Evolutionary conservation across 805 yeast genomes (phyloP), one percentile per base, ranked within the genome.

Genomic region (Debaryomyces hansenii): DNA sequence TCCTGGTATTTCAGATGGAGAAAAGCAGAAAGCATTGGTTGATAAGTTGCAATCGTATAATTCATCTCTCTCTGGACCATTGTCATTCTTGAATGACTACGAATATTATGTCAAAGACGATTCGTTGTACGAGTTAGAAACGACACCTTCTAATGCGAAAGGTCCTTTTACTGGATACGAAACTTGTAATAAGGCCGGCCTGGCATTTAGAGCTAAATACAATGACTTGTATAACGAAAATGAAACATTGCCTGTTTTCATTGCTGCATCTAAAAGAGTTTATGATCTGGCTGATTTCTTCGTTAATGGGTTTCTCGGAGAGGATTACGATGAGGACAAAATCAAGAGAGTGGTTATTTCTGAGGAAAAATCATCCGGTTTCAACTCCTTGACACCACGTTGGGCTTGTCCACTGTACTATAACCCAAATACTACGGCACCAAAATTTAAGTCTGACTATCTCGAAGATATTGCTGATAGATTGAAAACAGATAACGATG

Each of bases 401-500:
- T 59, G 64, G 41, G 69, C 68, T 9, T 74, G 78, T 53, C 53
- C 55, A 29, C 64, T 70, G 35, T 67, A 60, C 43, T 54, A 70
- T 47, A 51, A 56, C 14, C 52, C 36, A 20, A 40, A 34, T 20
- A 5, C 20, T 14, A 52, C 11, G 35, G 50, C 24, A 55, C 67
- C 44, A 55, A 62, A 20, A 49, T 57, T 21, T 53, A 53, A 7
- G 41, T 16, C 40, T 37, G 44, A 41, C 3, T 85, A 77, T 60
- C 69, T 85, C 53, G 52, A 58, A 4, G 64, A 64, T 16, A 86
- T 87, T n/a, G 76, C 82, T 8, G 57, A 58, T n/a, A 74, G 91
- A 51, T 63, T 85, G 37, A 79, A 78, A 55, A 57, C 59, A 42
- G 68, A 74, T 37, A 78, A 86, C 41, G 78, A 79, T 4, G 82